Conservation (phyloP, 1,284 basidiomycete genomes). For the Chiua sp. region DNA sequence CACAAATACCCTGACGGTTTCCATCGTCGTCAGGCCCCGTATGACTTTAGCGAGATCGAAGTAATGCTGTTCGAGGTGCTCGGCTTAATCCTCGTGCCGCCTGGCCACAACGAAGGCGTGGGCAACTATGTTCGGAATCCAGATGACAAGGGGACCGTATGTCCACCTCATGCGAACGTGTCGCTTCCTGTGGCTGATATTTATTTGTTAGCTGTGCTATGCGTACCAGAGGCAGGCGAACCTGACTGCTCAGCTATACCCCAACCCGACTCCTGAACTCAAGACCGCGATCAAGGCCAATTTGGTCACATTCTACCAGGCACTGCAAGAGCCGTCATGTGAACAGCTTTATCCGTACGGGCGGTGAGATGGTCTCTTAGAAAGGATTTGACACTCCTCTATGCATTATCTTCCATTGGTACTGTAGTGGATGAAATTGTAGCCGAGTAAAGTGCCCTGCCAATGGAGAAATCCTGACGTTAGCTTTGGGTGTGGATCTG, state of each 20-base stretch:
- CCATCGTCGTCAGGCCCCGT: constrained; percentile 26
- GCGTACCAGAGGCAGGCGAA: constrained; percentile 25
- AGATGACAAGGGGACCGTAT: constrained; percentile 17
- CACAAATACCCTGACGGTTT: constrained; percentile 29
- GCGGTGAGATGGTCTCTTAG: constrained; percentile 18
- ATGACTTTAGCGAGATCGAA: constrained; percentile 5
- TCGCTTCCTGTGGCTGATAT: constrained; percentile 7
- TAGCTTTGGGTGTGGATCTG: too few relatives aligned
- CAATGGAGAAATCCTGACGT: too few relatives aligned
- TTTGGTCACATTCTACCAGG: constrained; percentile 27
- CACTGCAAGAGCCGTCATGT: constrained; percentile 20
- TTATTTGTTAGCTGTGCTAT: constrained; percentile 18
- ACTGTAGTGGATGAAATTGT: too few relatives aligned
- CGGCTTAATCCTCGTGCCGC: constrained; percentile 6
- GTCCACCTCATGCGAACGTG: constrained; percentile 1
- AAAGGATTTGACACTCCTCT: too few relatives aligned
- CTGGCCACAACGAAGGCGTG: constrained; percentile 27
- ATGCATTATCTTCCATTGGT: too few relatives aligned
- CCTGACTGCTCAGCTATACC: constrained; percentile 31
- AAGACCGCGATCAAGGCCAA: constrained; percentile 29
- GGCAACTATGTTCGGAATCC: constrained; percentile 24
- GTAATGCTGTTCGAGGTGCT: constrained; percentile 1
- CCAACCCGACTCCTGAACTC: constrained; percentile 25
- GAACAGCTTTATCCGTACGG: constrained; percentile 29
- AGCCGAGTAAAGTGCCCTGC: too few relatives aligned